A percentile compares a stretch with the other conserved stretches of the same genome.
phyloP scores from a whole-genome alignment of 805 yeast genomes.

The Lipomyces chichibuensis region DNA sequence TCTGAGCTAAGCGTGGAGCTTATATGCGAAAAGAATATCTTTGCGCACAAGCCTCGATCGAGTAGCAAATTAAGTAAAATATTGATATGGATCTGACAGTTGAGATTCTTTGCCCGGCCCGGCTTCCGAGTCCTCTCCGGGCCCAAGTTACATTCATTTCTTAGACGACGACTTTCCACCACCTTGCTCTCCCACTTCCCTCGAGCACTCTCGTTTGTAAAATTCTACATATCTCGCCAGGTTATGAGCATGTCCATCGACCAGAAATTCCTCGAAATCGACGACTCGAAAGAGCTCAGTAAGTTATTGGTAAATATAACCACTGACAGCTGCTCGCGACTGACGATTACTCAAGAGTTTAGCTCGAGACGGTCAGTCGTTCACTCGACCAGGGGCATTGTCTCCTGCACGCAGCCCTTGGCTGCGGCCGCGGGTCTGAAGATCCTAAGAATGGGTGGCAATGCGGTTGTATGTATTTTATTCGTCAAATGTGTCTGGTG shows the following conservation, averaged over 20 bases:
- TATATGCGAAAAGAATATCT: neutral
- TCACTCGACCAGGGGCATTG: constrained; percentile 71
- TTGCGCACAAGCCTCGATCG: neutral
- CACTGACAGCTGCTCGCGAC: neutral
- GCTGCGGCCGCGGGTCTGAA: constrained; percentile 75
- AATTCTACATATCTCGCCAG: neutral
- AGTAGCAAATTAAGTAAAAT: too few relatives aligned
- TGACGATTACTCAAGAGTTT: constrained; percentile 40
- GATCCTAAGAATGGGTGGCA: constrained; percentile 71
- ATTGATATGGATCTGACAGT: neutral
- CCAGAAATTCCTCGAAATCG: constrained; percentile 35
- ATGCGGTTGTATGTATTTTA: constrained; percentile 45
- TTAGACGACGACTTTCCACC: too few relatives aligned
- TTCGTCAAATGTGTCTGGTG: neutral
- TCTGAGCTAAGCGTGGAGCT: too few relatives aligned
- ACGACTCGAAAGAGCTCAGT: constrained; percentile 29
- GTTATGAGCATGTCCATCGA: constrained; percentile 30
- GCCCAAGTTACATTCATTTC: too few relatives aligned
- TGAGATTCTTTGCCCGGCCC: neutral
- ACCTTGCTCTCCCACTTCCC: too few relatives aligned
- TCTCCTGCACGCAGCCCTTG: constrained; percentile 73
- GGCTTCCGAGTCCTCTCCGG: neutral
- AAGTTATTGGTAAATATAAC: neutral
- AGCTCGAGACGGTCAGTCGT: constrained; percentile 72
- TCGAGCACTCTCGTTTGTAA: neutral